Conservation (phyloP, 2,329 filamentous ascomycete species). For the Verticillium zaregamsianum region DNA sequence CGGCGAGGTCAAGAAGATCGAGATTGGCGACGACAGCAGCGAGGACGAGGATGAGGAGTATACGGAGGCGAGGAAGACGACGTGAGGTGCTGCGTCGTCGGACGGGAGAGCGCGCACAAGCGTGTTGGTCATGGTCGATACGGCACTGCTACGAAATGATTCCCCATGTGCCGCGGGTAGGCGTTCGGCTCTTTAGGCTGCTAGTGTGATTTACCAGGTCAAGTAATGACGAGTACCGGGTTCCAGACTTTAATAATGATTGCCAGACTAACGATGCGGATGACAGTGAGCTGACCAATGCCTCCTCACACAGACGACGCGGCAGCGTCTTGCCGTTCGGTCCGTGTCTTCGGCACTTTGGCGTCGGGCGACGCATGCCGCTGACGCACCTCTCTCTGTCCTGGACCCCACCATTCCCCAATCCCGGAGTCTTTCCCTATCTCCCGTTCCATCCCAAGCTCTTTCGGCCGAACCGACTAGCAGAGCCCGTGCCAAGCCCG, state of each 20-base stretch:
- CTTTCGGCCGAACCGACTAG: too few species aligned
- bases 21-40: slow-evolving; percentile 24
- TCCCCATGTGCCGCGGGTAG: background rate
- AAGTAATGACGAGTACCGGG: background rate
- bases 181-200: background rate
- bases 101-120: background rate
- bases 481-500: too few species aligned
- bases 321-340: background rate
- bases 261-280: background rate
- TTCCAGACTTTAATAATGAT: background rate
- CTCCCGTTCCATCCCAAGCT: too few species aligned
- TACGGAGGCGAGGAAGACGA: slow-evolving; percentile 38
- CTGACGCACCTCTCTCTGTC: background rate
- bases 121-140: background rate
- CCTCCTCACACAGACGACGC: background rate
- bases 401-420: background rate
- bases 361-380: background rate
- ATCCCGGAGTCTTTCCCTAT: too few species aligned
- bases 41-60: slow-evolving; percentile 38
- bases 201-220: background rate
- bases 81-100: background rate
- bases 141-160: background rate
- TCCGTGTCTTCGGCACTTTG: background rate
- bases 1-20: slow-evolving; percentile 16
- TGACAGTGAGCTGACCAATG: background rate